phyloP scores from a whole-genome alignment of 2,329 filamentous ascomycete genomes.

The Chaetomium globosum region DNA sequence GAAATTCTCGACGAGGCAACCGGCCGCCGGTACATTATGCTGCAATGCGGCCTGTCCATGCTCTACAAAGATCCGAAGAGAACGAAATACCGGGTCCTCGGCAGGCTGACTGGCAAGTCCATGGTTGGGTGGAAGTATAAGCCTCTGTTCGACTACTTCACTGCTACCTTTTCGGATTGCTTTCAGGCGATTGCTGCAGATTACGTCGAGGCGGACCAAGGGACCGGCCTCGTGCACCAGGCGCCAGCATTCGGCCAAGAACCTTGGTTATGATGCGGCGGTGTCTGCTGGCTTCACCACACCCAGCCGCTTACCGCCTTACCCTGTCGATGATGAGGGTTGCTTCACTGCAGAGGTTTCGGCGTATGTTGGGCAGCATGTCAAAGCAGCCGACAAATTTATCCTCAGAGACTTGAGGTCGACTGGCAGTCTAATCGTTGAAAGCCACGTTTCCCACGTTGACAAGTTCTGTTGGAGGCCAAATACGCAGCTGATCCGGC shows the following conservation, averaged over 20 bases:
- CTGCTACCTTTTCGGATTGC: constrained; percentile 81
- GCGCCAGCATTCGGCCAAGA: constrained; percentile 93
- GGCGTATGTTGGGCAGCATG: constrained; percentile 84
- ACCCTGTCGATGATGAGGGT: constrained; percentile 82
- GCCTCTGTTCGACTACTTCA: constrained; percentile 87
- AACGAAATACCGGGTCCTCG: constrained; percentile 82
- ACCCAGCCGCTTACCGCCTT: constrained; percentile 77
- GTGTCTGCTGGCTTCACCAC: constrained; percentile 75
- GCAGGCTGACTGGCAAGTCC: constrained; percentile 77
- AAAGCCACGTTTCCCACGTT: constrained; percentile 87
- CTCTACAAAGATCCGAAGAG: constrained; percentile 96
- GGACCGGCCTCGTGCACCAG: constrained; percentile 93
- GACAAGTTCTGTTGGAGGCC: constrained; percentile 84
- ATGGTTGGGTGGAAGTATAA: constrained; percentile 89
- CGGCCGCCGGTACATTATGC: constrained; percentile 79
- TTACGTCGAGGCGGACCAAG: constrained; percentile 87
- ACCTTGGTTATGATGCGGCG: constrained; percentile 86
- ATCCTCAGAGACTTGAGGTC: constrained; percentile 84
- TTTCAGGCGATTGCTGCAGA: constrained; percentile 81
- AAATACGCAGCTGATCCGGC: constrained; percentile 90
- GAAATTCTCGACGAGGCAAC: constrained; percentile 83
- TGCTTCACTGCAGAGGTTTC: constrained; percentile 74
- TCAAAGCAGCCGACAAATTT: constrained; percentile 88
- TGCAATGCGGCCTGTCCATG: constrained; percentile 80
- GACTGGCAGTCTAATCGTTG: constrained; percentile 74